phyloP scores from a whole-genome alignment of 257 asterid genomes.

The Cruciata laevipes region DNA sequence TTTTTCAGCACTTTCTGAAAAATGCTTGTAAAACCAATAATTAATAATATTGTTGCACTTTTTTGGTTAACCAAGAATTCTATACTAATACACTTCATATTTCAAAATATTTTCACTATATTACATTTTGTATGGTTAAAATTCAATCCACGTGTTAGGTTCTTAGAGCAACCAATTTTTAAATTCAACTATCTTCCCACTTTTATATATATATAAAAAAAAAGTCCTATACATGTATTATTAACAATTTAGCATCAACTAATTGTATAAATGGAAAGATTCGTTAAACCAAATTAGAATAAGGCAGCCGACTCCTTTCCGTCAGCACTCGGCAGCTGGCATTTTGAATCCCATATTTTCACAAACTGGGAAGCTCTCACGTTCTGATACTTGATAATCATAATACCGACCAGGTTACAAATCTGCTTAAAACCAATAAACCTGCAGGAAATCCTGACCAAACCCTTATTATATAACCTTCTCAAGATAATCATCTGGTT shows the following conservation, averaged over 20 bases:
- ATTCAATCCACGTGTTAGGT: neutral
- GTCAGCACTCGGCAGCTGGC: neutral
- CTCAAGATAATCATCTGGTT: neutral
- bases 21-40: too few relatives aligned
- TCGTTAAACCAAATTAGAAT: neutral
- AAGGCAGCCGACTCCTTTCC: neutral
- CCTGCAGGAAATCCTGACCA: neutral
- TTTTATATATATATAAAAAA: too few relatives aligned
- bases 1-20: too few relatives aligned
- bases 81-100: too few relatives aligned
- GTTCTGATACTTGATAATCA: neutral
- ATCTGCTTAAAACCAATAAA: conserved; percentile 3
- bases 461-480: neutral
- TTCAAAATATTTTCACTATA: too few relatives aligned
- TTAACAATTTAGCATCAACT: neutral
- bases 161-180: neutral
- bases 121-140: too few relatives aligned
- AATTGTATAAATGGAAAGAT: neutral
- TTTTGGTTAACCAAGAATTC: too few relatives aligned
- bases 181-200: neutral
- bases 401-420: neutral
- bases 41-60: too few relatives aligned
- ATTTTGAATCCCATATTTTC: neutral
- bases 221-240: neutral
- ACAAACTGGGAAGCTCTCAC: neutral